Percentiles rank a stretch among this genome's conserved stretches.
These are phyloP conservation scores for Dioszegia aurantiaca DNA, from an alignment of 768 basidiomycete genomes.

Conservation along the genomic window DNA sequence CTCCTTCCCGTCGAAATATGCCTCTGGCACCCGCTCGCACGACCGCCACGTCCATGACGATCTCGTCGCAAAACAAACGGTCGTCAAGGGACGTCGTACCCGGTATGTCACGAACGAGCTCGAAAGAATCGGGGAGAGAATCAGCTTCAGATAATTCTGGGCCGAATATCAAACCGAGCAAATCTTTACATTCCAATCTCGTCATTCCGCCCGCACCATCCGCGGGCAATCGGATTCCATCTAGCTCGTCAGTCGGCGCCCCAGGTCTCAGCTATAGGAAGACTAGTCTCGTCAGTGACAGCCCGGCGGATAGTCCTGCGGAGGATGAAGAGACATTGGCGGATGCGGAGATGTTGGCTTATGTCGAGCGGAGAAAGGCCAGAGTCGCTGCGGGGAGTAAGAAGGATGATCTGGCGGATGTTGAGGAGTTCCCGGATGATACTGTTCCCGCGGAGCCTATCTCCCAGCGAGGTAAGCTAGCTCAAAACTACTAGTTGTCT, in stretches of 20 bases:
- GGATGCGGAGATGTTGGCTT: conserved; percentile 96
- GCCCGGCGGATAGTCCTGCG: conserved; percentile 29
- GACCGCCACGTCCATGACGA: conserved; percentile 32
- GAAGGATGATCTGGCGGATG: conserved; percentile 79
- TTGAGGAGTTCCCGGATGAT: conserved; percentile 91
- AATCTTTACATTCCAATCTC: conserved; percentile 46
- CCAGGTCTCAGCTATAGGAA: conserved; percentile 26
- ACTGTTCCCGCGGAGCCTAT: conserved; percentile 65
- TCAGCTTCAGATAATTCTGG: conserved; percentile 14
- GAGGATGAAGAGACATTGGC: conserved; percentile 58
- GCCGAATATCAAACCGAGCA: conserved; percentile 37
- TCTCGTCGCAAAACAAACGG: conserved; percentile 40
- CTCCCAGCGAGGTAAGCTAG: conserved; percentile 66
- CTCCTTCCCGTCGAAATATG: conserved; percentile 34
- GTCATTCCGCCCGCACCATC: conserved; percentile 22
- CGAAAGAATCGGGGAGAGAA: conserved; percentile 25
- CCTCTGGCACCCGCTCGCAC: conserved; percentile 31
- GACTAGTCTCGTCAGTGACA: conserved; percentile 24
- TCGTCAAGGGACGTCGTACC: conserved; percentile 33
- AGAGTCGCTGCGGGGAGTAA: conserved; percentile 71
- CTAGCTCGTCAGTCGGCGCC: conserved; percentile 43
- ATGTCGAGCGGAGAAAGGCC: conserved; percentile 82
- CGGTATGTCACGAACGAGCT: conserved; percentile 13
- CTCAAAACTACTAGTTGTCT: not conserved
- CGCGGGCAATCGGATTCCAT: conserved; percentile 25